These are phyloP conservation scores for Rhododendron griersonianum DNA, from an alignment of 148 eudicot species.

Conservation along the genomic window DNA sequence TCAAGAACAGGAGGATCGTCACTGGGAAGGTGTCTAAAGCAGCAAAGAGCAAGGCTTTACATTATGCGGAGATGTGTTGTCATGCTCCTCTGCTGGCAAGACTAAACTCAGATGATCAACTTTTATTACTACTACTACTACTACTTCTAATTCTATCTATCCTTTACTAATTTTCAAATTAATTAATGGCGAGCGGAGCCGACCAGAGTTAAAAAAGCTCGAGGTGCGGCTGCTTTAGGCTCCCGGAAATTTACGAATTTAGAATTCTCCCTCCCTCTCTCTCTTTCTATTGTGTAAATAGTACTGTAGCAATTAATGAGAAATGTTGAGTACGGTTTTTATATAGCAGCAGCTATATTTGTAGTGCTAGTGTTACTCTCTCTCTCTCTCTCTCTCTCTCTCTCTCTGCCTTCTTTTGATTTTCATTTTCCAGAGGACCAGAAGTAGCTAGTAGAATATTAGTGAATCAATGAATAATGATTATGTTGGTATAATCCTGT, in stretches of 20 bases:
- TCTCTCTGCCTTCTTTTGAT: no score
- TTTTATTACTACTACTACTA: no score
- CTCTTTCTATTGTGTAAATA: neutral
- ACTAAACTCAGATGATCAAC: neutral
- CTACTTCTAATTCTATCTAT: no score
- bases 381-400: no score
- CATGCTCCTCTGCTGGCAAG: constrained; percentile 20
- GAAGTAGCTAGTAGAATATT: no score
- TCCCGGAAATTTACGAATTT: neutral
- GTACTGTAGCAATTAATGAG: neutral
- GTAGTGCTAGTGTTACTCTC: neutral
- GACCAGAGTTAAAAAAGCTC: neutral
- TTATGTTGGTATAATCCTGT: no score
- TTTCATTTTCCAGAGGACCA: no score
- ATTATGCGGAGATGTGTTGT: constrained; percentile 17
- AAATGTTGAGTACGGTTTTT: neutral
- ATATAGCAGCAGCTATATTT: neutral
- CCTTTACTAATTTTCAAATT: neutral
- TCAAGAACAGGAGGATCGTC: neutral
- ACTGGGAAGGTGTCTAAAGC: constrained; percentile 15
- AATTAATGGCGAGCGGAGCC: neutral
- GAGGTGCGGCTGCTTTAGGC: neutral
- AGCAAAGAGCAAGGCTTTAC: constrained; percentile 22
- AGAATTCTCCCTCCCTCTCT: neutral
- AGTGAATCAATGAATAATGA: no score